phyloP scores from a whole-genome alignment of 176 grass and related monocot genomes.

The Aegilops sharonensis region DNA sequence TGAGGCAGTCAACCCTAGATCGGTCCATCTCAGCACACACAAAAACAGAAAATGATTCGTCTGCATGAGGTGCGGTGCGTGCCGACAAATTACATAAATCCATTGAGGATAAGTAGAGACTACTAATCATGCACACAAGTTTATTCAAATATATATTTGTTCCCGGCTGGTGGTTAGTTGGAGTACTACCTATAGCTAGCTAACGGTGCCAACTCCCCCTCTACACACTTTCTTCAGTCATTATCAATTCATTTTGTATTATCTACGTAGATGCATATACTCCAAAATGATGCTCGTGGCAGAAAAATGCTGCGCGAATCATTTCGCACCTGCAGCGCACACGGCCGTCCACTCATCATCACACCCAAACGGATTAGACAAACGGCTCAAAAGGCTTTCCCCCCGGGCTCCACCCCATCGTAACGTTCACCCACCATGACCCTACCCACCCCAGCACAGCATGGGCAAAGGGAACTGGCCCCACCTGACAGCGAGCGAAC shows the following conservation, averaged over 20 bases:
- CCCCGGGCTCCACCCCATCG: neutral
- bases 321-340: neutral
- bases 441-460: neutral
- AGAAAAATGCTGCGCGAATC: constrained; percentile 1
- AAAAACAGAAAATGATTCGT: neutral
- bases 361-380: constrained; percentile 20
- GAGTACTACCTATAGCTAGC: neutral
- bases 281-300: neutral
- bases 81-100: constrained; percentile 1
- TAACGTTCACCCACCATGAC: neutral
- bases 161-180: neutral
- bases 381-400: neutral
- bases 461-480: neutral
- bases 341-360: constrained; percentile 4
- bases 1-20: neutral
- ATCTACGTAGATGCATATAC: too few species aligned
- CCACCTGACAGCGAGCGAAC: neutral
- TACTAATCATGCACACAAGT: neutral
- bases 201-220: neutral
- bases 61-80: neutral
- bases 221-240: neutral
- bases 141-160: neutral
- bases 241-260: neutral
- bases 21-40: neutral
- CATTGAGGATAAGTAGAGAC: neutral